phyloP scores from a whole-genome alignment of 2,329 filamentous ascomycete species.

The Sporothrix schenckii region DNA sequence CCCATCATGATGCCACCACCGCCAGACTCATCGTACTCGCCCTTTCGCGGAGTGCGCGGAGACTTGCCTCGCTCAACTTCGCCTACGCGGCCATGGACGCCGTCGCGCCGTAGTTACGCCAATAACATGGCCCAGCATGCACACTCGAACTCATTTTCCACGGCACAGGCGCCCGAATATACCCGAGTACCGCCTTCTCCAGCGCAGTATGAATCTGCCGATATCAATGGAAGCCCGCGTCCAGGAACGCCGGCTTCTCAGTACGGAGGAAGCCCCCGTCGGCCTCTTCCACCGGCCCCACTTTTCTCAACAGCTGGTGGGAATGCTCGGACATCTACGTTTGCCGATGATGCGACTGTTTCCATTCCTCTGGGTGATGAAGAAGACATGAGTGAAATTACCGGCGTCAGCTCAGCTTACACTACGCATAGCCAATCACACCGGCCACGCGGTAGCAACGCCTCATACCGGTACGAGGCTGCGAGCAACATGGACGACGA shows the following conservation, averaged over 20 bases:
- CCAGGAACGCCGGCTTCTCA: conserved; percentile 87
- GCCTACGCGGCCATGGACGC: conserved; percentile 63
- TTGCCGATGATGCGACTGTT: conserved; percentile 70
- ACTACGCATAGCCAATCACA: conserved; percentile 18
- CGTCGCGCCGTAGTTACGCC: conserved; percentile 45
- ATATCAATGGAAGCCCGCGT: conserved; percentile 85
- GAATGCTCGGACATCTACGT: conserved; percentile 51
- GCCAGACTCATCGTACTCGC: conserved; percentile 62
- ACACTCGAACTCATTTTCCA: conserved; percentile 35
- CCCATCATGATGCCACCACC: conserved; percentile 58
- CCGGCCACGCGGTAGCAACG: conserved; percentile 22
- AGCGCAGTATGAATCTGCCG: conserved; percentile 79
- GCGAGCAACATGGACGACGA: conserved; percentile 32
- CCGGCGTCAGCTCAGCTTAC: conserved; percentile 50
- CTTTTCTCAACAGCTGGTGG: conserved; percentile 64
- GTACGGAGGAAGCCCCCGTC: conserved; percentile 84
- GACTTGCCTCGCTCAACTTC: conserved; percentile 56
- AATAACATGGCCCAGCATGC: conserved; percentile 38
- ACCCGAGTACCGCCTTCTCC: conserved; percentile 65
- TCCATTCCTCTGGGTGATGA: conserved; percentile 63
- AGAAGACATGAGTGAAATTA: conserved; percentile 67
- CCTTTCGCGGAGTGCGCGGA: conserved; percentile 38
- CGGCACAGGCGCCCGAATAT: conserved; percentile 59
- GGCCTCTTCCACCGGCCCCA: conserved; percentile 85
- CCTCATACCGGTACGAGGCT: conserved; percentile 34